Evolutionary conservation across 2,329 filamentous ascomycete species (phyloP), one percentile per base, ranked within the genome.

Genomic region (Cytospora leucostoma): DNA sequence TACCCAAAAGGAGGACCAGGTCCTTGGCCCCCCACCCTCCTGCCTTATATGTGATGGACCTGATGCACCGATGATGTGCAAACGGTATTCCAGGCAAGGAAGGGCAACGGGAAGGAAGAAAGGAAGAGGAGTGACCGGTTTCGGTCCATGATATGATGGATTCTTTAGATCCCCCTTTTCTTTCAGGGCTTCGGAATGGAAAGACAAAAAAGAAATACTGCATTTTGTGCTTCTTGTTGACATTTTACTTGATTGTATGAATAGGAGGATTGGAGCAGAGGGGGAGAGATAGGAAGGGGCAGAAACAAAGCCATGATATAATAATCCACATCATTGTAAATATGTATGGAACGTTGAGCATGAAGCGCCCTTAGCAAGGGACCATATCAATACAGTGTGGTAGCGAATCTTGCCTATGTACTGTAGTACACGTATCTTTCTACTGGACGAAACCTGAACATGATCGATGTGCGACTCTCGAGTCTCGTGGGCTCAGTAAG

Each of bases 141-240:
- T 38, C 44, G 55, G 32, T 37, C 35, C 12, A 54, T 40, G 34
- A 34, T 19, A 37, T n/a, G 55, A 34, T 40, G 51, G 37, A 54
- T 47, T 61, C 27, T 21, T 61, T 50, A 57, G 35, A 60, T 50
- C 52, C 53, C 56, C 52, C 60, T 52, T 12, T 61, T 55, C 32
- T 49, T 27, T 50, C 51, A 59, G 63, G 63, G 62, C 40, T 65
- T 21, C 44, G 63, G 63, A 56, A 59, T 56, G 63, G 63, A 53
- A 65, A 65, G 63, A 65, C 60, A 65, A 65, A 65, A 59, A 60
- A 60, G 61, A 60, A 27, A 44, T 38, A 56, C 21, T 38, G n/a
- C 47, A 51, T 59, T 58, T 58, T 59, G 21, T 52, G 47, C 63
- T 55, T 56, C 44, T 56, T 8, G 8, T 55, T 54, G 21, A 37